phyloP scores from a whole-genome alignment of 345 rosid genomes.

The Arabidopsis arenosa region DNA sequence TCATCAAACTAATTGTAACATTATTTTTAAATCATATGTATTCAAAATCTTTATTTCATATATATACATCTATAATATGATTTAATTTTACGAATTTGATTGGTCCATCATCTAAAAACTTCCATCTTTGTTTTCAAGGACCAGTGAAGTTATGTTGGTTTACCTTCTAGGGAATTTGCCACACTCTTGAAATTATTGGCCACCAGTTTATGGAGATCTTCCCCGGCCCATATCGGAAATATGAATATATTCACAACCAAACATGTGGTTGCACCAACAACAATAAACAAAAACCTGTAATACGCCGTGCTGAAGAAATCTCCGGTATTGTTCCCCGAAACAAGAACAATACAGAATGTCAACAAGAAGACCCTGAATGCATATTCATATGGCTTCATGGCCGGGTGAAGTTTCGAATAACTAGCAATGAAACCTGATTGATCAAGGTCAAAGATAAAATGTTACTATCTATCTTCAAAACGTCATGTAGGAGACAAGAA shows the following conservation, averaged over 20 bases:
- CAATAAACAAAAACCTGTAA: constrained; percentile 67
- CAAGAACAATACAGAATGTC: constrained; percentile 80
- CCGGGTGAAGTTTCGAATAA: constrained; percentile 65
- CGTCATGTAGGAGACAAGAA: neutral
- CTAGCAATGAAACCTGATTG: constrained; percentile 66
- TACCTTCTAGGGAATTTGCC: constrained; percentile 85
- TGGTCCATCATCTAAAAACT: neutral
- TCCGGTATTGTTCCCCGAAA: constrained; percentile 64
- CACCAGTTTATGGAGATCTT: constrained; percentile 83
- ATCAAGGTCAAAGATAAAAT: constrained; percentile 18
- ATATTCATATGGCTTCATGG: constrained; percentile 78
- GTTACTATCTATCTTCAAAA: constrained; percentile 8
- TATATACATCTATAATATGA: neutral
- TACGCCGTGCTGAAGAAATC: constrained; percentile 61
- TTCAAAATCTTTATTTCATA: neutral
- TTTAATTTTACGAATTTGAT: neutral
- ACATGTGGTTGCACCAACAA: constrained; percentile 67
- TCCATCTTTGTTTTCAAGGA: neutral
- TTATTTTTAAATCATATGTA: neutral
- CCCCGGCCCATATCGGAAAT: constrained; percentile 89
- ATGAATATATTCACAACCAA: constrained; percentile 64
- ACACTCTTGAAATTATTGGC: constrained; percentile 76
- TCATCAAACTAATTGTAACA: neutral
- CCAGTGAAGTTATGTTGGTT: neutral
- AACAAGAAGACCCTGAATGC: constrained; percentile 79